Evolutionary conservation across 768 basidiomycete species (phyloP).

Genomic region (Trichaptum fuscoviolaceum): DNA sequence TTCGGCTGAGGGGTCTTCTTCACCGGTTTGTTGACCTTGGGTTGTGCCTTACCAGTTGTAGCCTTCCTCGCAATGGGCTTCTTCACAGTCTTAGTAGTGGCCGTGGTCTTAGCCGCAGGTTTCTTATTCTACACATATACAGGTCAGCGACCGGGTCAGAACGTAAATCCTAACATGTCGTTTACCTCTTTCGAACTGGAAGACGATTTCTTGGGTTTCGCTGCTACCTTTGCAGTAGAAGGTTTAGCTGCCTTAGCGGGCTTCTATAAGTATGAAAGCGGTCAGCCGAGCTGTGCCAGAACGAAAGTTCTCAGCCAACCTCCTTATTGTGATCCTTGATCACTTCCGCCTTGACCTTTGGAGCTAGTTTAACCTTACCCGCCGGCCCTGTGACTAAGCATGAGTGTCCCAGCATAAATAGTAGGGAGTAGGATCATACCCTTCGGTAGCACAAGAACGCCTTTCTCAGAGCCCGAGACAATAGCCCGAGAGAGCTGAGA

Average conservation of each 20-base stretch:
- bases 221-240: slow-evolving; percentile 20
- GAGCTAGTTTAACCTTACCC: slow-evolving; percentile 63
- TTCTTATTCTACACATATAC: slow-evolving; percentile 25
- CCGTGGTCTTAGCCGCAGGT: slow-evolving; percentile 23
- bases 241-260: slow-evolving; percentile 20
- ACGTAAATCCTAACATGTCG: not conserved
- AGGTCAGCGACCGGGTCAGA: not conserved
- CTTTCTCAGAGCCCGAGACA: slow-evolving; percentile 71
- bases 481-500: slow-evolving; percentile 80
- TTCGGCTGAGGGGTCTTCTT: slow-evolving; percentile 14
- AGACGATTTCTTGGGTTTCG: slow-evolving; percentile 20
- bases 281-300: slow-evolving; percentile 11
- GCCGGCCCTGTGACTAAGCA: slow-evolving; percentile 27
- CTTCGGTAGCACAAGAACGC: slow-evolving; percentile 82
- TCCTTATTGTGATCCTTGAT: slow-evolving; percentile 36
- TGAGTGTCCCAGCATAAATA: slow-evolving; percentile 4
- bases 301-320: slow-evolving; percentile 32
- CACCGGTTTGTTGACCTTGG: slow-evolving; percentile 9
- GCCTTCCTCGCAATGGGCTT: slow-evolving; percentile 12
- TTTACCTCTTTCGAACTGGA: not conserved
- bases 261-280: slow-evolving; percentile 25
- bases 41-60: slow-evolving; percentile 15
- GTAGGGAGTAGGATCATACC: slow-evolving; percentile 38
- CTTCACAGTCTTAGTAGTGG: slow-evolving; percentile 27
- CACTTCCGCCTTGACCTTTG: slow-evolving; percentile 57